Conservation (phyloP, 2,329 filamentous ascomycete genomes). For the Simplicillium sp. region DNA sequence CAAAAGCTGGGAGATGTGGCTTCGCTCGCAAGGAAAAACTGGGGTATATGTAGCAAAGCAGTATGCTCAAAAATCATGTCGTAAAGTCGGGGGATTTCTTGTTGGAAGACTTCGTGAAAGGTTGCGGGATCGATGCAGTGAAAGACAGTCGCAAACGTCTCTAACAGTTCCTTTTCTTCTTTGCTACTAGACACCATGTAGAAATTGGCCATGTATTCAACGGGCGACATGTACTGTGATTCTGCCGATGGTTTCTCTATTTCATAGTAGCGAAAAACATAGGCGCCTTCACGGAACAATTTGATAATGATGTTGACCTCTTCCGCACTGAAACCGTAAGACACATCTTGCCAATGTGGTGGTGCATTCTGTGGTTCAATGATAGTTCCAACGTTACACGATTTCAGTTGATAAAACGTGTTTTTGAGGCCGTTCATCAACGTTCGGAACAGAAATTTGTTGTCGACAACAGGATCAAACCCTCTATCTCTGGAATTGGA, state of each 20-base stretch:
- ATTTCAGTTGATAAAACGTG: constrained; percentile 88
- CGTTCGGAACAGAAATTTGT: constrained; percentile 97
- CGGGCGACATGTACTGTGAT: constrained; percentile 66
- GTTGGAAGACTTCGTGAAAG: constrained; percentile 97
- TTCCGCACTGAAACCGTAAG: constrained; percentile 92
- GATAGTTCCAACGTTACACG: constrained; percentile 66
- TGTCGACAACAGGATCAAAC: constrained; percentile 85
- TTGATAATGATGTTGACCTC: constrained; percentile 96
- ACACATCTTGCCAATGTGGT: constrained; percentile 88
- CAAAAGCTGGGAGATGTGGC: constrained; percentile 96
- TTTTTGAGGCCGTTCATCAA: constrained; percentile 93
- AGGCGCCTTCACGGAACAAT: constrained; percentile 90
- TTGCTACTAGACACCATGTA: constrained; percentile 91
- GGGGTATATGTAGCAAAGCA: constrained; percentile 84
- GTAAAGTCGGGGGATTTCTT: constrained; percentile 93
- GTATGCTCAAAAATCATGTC: constrained; percentile 98
- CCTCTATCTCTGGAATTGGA: constrained; percentile 83
- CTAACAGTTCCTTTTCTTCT: constrained; percentile 93
- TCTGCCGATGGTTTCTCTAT: constrained; percentile 71
- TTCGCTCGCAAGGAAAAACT: constrained; percentile 98
- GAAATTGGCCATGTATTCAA: constrained; percentile 89
- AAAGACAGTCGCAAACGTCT: constrained; percentile 97
- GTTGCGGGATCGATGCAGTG: constrained; percentile 97
- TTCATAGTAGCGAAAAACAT: constrained; percentile 95
- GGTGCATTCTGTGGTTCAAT: constrained; percentile 75